These are phyloP conservation scores for Moricandia moricandioides DNA, from an alignment of 345 rosid species.

Conservation along the genomic window DNA sequence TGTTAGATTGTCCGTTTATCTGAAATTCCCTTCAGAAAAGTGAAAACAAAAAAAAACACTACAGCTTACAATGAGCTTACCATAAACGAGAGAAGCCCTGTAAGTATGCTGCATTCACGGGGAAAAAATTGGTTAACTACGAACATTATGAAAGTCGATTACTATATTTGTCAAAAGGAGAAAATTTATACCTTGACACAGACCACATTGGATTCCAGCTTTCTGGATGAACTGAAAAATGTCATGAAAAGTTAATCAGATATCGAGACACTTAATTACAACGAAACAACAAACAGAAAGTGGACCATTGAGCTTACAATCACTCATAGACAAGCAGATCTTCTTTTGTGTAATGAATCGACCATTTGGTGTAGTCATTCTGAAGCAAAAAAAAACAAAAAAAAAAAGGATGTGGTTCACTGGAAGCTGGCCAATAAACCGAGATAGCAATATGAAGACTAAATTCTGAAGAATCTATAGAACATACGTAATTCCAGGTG, in stretches of 20 bases:
- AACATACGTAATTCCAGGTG: slow-evolving; percentile 94
- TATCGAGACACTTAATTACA: not conserved
- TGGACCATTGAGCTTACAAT: slow-evolving; percentile 58
- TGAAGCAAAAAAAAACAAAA: slow-evolving; percentile 3
- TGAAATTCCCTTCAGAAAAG: not conserved
- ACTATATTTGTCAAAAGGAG: not conserved
- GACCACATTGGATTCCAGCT: slow-evolving; percentile 99
- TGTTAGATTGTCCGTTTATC: not conserved
- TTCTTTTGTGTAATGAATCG: slow-evolving; percentile 96
- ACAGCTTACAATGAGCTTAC: slow-evolving; percentile 46
- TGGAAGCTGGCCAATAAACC: not conserved
- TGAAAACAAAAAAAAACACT: not conserved
- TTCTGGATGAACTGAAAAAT: slow-evolving; percentile 92
- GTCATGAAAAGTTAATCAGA: slow-evolving; percentile 20
- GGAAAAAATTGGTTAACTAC: not conserved
- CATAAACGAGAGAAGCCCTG: slow-evolving; percentile 98
- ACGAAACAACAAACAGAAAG: not conserved
- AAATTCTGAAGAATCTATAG: slow-evolving; percentile 25
- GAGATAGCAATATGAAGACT: slow-evolving; percentile 4
- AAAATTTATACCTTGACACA: slow-evolving; percentile 74
- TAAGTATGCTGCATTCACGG: slow-evolving; percentile 78
- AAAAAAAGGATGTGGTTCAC: not conserved
- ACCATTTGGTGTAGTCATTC: slow-evolving; percentile 93
- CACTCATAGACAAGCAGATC: slow-evolving; percentile 98
- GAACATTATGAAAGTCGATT: not conserved